Evolutionary conservation across 1,284 basidiomycete genomes (phyloP).

Genomic region (Ganoderma multipileum): DNA sequence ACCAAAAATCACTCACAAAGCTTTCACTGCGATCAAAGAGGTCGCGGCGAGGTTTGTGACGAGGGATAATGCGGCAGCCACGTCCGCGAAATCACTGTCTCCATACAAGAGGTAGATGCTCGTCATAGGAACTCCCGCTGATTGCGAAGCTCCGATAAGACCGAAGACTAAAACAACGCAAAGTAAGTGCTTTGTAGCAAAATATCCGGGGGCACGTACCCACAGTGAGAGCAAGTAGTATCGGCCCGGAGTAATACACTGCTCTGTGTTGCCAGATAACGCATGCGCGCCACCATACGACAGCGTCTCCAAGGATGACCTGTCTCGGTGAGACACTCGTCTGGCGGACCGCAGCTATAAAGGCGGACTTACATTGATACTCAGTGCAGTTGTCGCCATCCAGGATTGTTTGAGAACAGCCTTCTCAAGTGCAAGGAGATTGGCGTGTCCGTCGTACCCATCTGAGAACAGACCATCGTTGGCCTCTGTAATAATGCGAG

Average conservation of each 20-base stretch:
- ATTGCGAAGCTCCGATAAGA: neutral
- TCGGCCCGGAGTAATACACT: neutral
- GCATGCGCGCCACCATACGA: conserved; percentile 16
- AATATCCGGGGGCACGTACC: neutral
- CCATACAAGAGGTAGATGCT: neutral
- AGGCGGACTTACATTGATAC: neutral
- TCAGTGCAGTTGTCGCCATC: neutral
- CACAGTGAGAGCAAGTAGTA: conserved; percentile 11
- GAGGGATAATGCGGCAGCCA: neutral
- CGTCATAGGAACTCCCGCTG: neutral
- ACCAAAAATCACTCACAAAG: neutral
- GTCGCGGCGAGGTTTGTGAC: neutral
- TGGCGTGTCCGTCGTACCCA: neutral
- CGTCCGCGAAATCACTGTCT: neutral
- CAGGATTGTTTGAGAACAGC: neutral
- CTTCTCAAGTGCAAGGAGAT: neutral
- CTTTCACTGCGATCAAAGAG: neutral
- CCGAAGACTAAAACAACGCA: neutral
- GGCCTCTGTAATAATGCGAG: neutral
- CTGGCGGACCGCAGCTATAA: neutral
- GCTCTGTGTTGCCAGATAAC: conserved; percentile 7
- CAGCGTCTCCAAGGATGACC: conserved; percentile 6
- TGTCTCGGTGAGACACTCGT: neutral
- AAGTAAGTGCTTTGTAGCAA: neutral
- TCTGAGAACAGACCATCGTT: neutral